A percentile compares a stretch with the other conserved stretches of the same genome.
Evolutionary conservation across 2,329 filamentous ascomycete species (phyloP).

Genomic region (Alternaria rosae): DNA sequence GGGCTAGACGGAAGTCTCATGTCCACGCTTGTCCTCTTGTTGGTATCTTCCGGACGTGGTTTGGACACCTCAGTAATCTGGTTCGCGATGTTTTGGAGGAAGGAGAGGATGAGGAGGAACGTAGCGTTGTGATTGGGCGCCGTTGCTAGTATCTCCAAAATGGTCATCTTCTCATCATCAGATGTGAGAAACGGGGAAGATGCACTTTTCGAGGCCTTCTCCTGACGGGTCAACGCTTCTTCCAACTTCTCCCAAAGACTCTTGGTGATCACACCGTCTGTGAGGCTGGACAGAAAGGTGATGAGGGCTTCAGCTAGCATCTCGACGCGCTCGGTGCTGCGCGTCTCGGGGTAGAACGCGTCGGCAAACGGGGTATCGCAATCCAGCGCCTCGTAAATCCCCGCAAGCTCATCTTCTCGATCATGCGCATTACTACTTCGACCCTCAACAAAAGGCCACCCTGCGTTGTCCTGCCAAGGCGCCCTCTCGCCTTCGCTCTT

Average conservation of each 20-base stretch:
- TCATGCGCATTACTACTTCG: slow-evolving; percentile 50
- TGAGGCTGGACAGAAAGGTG: slow-evolving; percentile 75
- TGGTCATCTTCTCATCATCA: slow-evolving; percentile 65
- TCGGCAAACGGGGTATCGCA: slow-evolving; percentile 68
- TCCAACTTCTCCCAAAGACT: slow-evolving; percentile 67
- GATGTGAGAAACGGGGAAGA: slow-evolving; percentile 23
- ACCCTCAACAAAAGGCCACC: slow-evolving; percentile 66
- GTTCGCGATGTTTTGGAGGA: slow-evolving; percentile 67
- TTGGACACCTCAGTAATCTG: slow-evolving; percentile 56
- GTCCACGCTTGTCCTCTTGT: slow-evolving; percentile 36
- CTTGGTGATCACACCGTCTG: slow-evolving; percentile 78
- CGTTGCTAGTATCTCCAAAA: slow-evolving; percentile 76
- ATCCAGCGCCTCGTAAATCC: slow-evolving; percentile 73
- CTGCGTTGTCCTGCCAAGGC: slow-evolving; percentile 63
- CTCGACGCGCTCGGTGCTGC: slow-evolving; percentile 75
- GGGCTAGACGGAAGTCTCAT: slow-evolving; percentile 37
- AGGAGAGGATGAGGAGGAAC: slow-evolving; percentile 85
- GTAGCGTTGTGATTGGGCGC: slow-evolving; percentile 82
- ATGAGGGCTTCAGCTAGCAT: slow-evolving; percentile 74
- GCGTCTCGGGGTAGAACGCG: slow-evolving; percentile 65
- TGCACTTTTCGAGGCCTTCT: slow-evolving; percentile 54
- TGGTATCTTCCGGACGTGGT: slow-evolving; percentile 25
- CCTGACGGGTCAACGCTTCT: slow-evolving; percentile 34
- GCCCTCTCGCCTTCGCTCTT: slow-evolving; percentile 49
- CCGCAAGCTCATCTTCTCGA: slow-evolving; percentile 54